These are phyloP conservation scores for Aphanomyces invadans DNA, from an alignment of 352 stramenopile species.

Conservation along the genomic window DNA sequence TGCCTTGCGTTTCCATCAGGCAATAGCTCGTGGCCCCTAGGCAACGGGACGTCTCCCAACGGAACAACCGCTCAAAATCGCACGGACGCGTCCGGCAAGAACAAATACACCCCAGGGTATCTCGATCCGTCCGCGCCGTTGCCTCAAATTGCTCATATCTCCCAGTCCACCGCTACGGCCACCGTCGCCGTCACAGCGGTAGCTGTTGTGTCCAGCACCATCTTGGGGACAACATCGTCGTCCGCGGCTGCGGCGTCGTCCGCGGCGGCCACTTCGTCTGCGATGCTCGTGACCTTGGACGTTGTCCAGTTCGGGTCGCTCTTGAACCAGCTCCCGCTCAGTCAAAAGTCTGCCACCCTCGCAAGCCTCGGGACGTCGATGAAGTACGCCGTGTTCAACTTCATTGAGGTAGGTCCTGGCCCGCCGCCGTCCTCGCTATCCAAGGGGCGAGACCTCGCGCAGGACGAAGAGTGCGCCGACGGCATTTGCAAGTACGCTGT, in stretches of 20 bases:
- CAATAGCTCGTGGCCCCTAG: background rate
- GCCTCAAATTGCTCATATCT: background rate
- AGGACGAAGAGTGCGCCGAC: conserved; percentile 23
- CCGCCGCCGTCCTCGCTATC: background rate
- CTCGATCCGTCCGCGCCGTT: background rate
- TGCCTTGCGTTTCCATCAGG: background rate
- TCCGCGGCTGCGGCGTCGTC: background rate
- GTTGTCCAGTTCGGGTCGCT: background rate
- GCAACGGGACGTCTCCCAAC: background rate
- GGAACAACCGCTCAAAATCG: background rate
- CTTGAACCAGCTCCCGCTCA: background rate
- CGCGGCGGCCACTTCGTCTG: background rate
- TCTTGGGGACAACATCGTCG: background rate
- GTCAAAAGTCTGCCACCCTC: background rate
- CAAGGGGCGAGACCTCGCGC: background rate
- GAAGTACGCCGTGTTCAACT: background rate
- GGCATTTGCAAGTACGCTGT: conserved; percentile 73
- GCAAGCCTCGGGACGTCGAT: background rate
- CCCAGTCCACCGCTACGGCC: background rate
- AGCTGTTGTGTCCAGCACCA: background rate
- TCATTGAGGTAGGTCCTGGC: background rate
- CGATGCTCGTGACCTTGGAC: background rate
- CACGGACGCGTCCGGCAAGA: background rate
- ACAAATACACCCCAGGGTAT: background rate
- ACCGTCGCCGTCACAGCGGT: background rate